Evolutionary conservation across 1,284 basidiomycete genomes (phyloP), one percentile per base, ranked within the genome.

Genomic region (Ganoderma sinense): DNA sequence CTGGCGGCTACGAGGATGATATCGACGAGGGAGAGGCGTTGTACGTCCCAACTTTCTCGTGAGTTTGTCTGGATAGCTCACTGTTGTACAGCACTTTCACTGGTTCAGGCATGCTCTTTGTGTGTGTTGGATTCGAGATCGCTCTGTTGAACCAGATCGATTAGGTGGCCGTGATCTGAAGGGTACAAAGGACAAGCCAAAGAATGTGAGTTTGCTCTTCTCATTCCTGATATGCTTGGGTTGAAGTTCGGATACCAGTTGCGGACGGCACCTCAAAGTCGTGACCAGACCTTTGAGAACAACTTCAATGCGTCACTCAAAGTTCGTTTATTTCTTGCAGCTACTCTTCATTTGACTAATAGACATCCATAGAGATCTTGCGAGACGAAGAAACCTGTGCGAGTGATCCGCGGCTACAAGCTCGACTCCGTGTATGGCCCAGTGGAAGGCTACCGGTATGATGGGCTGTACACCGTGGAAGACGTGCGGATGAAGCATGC

Each of bases 1-100:
- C 92, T 59, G 94, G 94, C 18, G 93, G 93, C 2, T 96, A 96
- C 74, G 92, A 94, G 51, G 94, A 96, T 69, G 94, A 96, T 73
- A 86, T 95, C 26, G 94, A 96, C 73, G 78, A 90, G 3, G 94
- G 94, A 64, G 89, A 94, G 69, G 91, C 85, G 4, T 95, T 96
- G 91, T 95, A 79, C 88, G 16, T 26, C 33, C 26, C 23, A 48
- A 31, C 66, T 14, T 23, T 31, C 11, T 23, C 1, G 29, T 39
- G 16, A 61, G 13, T 41, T 8, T 48, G 39, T 14, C 20, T 10
- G 36, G 1, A 43, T 45, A 1, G 61, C 36, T 18, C 56, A 48
- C 48, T 13, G 60, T 4, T 48, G 59, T 51, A 7, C 67, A 94
- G 92, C 73, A 94, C 91, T 0, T 94, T 90, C 72, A 94, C 92